Evolutionary conservation across 352 stramenopile genomes (phyloP).

Genomic region (Globisporangium yorkense): DNA sequence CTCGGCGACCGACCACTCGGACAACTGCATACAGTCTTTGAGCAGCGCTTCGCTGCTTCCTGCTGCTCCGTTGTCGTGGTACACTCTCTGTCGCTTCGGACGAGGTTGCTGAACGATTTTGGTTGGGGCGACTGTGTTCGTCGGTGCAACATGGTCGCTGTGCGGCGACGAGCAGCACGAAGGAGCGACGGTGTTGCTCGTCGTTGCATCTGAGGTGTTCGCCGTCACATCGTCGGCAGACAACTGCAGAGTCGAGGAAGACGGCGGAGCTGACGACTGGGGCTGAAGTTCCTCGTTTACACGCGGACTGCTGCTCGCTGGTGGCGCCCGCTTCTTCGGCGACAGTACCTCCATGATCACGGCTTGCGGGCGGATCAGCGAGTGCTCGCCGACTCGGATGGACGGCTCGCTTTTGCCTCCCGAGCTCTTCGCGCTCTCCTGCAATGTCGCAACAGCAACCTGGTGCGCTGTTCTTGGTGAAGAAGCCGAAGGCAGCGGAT

Average conservation of each 20-base stretch:
- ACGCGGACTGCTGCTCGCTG: not conserved
- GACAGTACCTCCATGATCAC: constrained; percentile 11
- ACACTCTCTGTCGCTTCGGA: constrained; percentile 7
- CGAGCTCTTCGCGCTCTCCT: not conserved
- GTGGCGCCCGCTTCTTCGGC: not conserved
- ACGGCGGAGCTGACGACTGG: too few relatives aligned
- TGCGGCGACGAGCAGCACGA: constrained; percentile 1
- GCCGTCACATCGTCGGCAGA: not conserved
- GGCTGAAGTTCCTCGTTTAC: not conserved
- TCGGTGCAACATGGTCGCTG: not conserved
- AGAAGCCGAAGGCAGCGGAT: not conserved
- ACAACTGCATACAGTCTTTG: not conserved
- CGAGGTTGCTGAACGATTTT: constrained; percentile 10
- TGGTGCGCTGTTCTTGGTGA: not conserved
- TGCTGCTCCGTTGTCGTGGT: constrained; percentile 1
- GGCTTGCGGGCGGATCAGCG: constrained; percentile 5
- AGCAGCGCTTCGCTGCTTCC: not conserved
- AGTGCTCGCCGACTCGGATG: not conserved
- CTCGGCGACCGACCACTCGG: constrained; percentile 34
- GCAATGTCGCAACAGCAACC: not conserved
- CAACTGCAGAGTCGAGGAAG: not conserved
- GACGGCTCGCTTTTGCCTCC: not conserved
- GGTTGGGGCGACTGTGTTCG: not conserved
- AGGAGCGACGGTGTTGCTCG: not conserved
- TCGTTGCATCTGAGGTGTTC: not conserved